These are phyloP conservation scores for Saccharomycopsis fermentans DNA, from an alignment of 805 yeast genomes.

Conservation along the genomic window DNA sequence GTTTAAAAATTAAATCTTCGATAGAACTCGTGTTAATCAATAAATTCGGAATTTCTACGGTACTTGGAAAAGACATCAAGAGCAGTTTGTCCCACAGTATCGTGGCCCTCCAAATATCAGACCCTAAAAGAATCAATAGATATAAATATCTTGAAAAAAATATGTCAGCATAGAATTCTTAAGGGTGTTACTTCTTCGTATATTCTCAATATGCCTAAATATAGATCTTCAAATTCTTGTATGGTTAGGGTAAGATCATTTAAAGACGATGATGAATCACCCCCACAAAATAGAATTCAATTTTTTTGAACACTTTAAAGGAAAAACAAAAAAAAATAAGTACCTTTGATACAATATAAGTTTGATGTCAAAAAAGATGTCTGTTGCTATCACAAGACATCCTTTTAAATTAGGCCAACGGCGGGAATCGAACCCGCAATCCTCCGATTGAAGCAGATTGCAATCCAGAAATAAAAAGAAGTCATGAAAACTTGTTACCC, in stretches of 20 bases:
- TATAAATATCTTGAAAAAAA: conserved; percentile 26
- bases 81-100: conserved; percentile 31
- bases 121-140: conserved; percentile 56
- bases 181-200: not conserved
- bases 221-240: too few species aligned
- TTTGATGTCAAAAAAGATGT: not conserved
- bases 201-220: too few species aligned
- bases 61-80: conserved; percentile 16
- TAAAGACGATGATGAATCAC: too few species aligned
- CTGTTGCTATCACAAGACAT: not conserved
- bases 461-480: not conserved
- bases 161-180: not conserved
- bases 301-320: too few species aligned
- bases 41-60: conserved; percentile 11
- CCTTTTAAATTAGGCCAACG: conserved; percentile 10
- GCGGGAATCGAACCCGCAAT: conserved; percentile 21
- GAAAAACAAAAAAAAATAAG: too few species aligned
- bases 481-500: conserved; percentile 7
- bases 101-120: conserved; percentile 38
- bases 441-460: conserved; percentile 16
- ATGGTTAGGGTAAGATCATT: too few species aligned
- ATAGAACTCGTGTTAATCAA: conserved; percentile 29
- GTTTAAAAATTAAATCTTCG: conserved; percentile 51
- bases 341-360: too few species aligned
- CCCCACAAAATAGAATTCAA: too few species aligned